Evolutionary conservation across 2,329 filamentous ascomycete species (phyloP).

Genomic region (Exophiala viscosa): DNA sequence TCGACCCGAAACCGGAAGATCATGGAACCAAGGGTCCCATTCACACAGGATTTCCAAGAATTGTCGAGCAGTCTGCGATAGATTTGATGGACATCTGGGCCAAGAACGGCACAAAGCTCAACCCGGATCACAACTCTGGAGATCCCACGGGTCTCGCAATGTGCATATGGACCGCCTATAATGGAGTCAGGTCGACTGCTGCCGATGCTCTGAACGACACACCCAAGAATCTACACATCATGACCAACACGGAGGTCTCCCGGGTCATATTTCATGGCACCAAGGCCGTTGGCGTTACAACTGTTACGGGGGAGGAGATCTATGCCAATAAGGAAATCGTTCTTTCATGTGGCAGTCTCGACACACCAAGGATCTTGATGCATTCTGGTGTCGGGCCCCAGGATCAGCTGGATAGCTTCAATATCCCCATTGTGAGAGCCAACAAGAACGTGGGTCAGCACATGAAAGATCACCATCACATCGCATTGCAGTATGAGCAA

Average conservation of each 20-base stretch:
- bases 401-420: constrained; percentile 39
- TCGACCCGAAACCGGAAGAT: constrained; percentile 40
- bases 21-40: constrained; percentile 52
- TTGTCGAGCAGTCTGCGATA: constrained; percentile 50
- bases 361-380: constrained; percentile 43
- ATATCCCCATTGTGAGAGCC: constrained; percentile 41
- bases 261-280: constrained; percentile 47
- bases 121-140: constrained; percentile 57
- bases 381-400: constrained; percentile 49
- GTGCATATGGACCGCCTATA: constrained; percentile 48
- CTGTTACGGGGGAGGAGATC: constrained; percentile 38
- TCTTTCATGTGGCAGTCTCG: constrained; percentile 38
- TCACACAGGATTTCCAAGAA: constrained; percentile 46
- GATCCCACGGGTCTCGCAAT: constrained; percentile 56
- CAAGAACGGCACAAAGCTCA: constrained; percentile 47
- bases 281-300: constrained; percentile 46
- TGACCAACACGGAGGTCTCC: constrained; percentile 48
- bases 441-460: constrained; percentile 44
- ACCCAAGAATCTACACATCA: constrained; percentile 52
- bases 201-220: constrained; percentile 45
- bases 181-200: constrained; percentile 50
- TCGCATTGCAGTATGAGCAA: constrained; percentile 36
- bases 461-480: constrained; percentile 43
- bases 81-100: constrained; percentile 48
- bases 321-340: constrained; percentile 40